Evolutionary conservation across 176 grass and related monocot species (phyloP).

Genomic region (Paspalum notatum): DNA sequence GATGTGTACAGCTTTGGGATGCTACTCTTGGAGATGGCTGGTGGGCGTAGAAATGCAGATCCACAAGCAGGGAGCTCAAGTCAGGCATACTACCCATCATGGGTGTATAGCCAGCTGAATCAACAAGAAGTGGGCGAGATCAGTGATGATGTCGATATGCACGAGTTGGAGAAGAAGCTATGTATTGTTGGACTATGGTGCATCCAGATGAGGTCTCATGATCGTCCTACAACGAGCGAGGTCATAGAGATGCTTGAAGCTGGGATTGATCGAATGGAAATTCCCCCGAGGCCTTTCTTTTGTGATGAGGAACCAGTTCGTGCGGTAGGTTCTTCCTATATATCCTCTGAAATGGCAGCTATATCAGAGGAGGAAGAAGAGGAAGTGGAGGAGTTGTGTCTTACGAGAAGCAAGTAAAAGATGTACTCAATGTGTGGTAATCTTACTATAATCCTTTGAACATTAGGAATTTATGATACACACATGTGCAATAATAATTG

Average conservation of each 20-base stretch:
- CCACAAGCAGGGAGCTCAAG: slow-evolving; percentile 11
- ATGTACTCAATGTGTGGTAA: background rate
- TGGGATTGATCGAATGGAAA: background rate
- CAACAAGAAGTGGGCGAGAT: background rate
- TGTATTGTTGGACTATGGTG: slow-evolving; percentile 48
- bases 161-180: slow-evolving; percentile 51
- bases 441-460: background rate
- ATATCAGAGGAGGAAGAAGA: slow-evolving; percentile 27
- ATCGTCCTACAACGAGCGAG: slow-evolving; percentile 38
- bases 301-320: slow-evolving; percentile 11
- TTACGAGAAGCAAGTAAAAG: background rate
- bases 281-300: slow-evolving; percentile 52
- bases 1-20: slow-evolving; percentile 66
- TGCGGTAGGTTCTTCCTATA: background rate
- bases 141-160: slow-evolving; percentile 7
- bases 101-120: slow-evolving; percentile 34
- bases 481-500: too few relatives aligned
- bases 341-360: background rate
- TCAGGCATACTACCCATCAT: slow-evolving; percentile 37
- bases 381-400: background rate
- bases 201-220: slow-evolving; percentile 50
- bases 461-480: background rate
- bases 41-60: slow-evolving; percentile 30
- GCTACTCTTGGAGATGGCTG: slow-evolving; percentile 48
- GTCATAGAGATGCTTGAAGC: slow-evolving; percentile 54